A percentile compares a stretch with the other conserved stretches of the same genome.
Evolutionary conservation across 805 yeast genomes (phyloP).

Genomic region (Blastobotrys peoriensis): DNA sequence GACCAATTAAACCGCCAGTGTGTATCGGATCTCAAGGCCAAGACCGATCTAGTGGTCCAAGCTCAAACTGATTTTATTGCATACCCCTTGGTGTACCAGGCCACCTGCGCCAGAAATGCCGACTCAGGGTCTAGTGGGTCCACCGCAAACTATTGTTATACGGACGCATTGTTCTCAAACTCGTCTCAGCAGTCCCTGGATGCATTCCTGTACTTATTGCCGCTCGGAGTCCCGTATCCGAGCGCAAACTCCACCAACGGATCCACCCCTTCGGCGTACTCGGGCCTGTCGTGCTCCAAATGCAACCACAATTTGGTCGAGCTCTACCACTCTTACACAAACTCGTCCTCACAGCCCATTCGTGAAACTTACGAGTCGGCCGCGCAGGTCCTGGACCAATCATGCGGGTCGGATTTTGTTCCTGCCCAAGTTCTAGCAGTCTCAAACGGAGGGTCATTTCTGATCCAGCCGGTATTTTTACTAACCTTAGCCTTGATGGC

Average conservation of each 20-base stretch:
- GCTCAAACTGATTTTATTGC: slow-evolving; percentile 27
- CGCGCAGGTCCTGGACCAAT: slow-evolving; percentile 16
- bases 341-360: slow-evolving; percentile 18
- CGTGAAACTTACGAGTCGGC: slow-evolving; percentile 26
- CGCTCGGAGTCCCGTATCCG: slow-evolving; percentile 26
- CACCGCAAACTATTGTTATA: slow-evolving; percentile 24
- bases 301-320: slow-evolving; percentile 25
- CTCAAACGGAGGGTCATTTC: background rate
- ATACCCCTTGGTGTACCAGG: slow-evolving; percentile 21
- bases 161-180: slow-evolving; percentile 22
- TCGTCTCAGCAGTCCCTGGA: slow-evolving; percentile 16
- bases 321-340: slow-evolving; percentile 22
- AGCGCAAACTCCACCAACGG: slow-evolving; percentile 1
- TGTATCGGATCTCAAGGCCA: slow-evolving; percentile 18
- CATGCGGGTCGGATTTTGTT: slow-evolving; percentile 18
- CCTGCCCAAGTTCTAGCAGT: slow-evolving; percentile 3
- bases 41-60: slow-evolving; percentile 25
- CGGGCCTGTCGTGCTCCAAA: slow-evolving; percentile 20
- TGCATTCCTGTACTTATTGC: slow-evolving; percentile 27
- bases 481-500: background rate
- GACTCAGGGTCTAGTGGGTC: background rate
- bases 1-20: slow-evolving; percentile 18
- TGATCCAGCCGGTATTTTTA: background rate
- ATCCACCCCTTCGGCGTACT: slow-evolving; percentile 1
- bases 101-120: slow-evolving; percentile 23